phyloP scores from a whole-genome alignment of 2,329 filamentous ascomycete species.

The Venturia oleaginea region DNA sequence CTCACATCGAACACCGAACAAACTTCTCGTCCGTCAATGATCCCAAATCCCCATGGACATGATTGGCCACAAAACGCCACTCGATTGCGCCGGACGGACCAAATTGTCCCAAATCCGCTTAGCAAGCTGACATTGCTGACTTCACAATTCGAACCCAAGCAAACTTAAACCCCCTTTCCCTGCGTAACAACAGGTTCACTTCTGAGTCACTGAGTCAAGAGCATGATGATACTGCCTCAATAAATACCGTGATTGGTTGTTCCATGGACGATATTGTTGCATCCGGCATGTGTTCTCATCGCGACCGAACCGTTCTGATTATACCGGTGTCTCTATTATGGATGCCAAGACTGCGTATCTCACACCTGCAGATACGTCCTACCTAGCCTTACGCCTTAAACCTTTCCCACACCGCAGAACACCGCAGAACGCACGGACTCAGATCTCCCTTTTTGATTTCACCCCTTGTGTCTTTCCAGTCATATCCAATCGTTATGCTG shows the following conservation, averaged over 20 bases:
- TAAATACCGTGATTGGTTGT: background rate
- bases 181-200: background rate
- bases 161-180: background rate
- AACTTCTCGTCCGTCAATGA: background rate
- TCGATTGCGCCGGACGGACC: background rate
- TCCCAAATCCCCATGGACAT: background rate
- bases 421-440: background rate
- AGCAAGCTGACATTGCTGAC: constrained; percentile 3
- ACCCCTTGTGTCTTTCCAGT: background rate
- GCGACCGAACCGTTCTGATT: too few species aligned
- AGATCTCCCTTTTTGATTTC: background rate
- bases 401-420: background rate
- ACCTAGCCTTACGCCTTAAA: background rate
- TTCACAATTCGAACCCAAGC: background rate
- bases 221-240: background rate
- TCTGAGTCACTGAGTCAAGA: background rate
- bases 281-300: background rate
- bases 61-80: background rate
- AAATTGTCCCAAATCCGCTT: background rate
- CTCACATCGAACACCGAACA: background rate
- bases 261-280: too few species aligned
- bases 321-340: background rate
- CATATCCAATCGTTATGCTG: background rate
- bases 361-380: background rate
- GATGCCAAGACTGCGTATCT: background rate